Base-by-base conservation (phyloP, 2,329 filamentous ascomycete genomes). In the Aspergillus amoenus region DNA sequence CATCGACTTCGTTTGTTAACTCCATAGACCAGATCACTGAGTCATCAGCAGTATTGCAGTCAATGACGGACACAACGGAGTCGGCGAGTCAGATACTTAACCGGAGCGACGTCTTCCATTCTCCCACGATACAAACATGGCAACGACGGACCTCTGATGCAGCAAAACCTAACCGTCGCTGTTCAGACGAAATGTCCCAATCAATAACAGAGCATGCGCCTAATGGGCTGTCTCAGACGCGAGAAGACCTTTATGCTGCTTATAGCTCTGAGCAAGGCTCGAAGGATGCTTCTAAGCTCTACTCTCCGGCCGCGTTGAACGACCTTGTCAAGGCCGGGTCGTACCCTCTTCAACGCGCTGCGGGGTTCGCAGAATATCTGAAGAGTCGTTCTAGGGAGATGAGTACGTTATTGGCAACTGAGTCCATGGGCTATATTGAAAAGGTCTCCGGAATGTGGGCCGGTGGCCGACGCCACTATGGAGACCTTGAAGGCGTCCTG, bases 381-480 rank as follows among this genome's bases (percentile, higher is more conserved):
- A 90, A 89, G 68, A 88, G 83, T 55, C 86, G 89, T 21, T 88
- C 91, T 21, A 89, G 90, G 64, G 86, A 86, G 34, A 90, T 97
- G 86, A 91, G 90, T 59, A 90, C 81, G 27, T 77, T 96, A 8
- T 77, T 97, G 45, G 90, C 93, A 6, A 91, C 88, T 0, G 93
- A 97, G 72, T 95, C 93, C 0, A 96, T 96, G 87, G 92, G 91
- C 2, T 97, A 97, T 70, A 88, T 96, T 32, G 93, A 95, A 69
- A 97, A 97, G 73, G 93, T 97, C 0, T 96, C 93, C 0, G 93
- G 92, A 39, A 97, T 97, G 90, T 94, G 94, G 86, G 90, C 92
- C 64, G 94, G 94, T 34, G 91, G 91, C 12, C 88, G 88, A 66
- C 92, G 88, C 67, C 93, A 97, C 73, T 99, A 97, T 67, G 87